A percentile compares a stretch with the other conserved stretches of the same genome.
Conservation (phyloP, 164 flowering plant genomes). For the Liriodendron chinense region DNA sequence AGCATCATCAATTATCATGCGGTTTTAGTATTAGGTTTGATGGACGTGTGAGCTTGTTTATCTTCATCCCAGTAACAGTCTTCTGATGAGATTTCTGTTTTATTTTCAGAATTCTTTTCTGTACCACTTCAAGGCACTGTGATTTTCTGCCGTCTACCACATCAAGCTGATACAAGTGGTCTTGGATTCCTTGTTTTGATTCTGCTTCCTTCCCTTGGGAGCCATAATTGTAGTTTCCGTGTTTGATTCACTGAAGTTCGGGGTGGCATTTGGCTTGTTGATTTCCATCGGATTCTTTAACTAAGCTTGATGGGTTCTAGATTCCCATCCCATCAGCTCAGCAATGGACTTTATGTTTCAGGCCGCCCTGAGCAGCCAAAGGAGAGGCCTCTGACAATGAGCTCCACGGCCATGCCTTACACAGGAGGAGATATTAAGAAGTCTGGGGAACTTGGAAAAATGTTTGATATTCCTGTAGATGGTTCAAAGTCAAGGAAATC, state of each 20-base stretch:
- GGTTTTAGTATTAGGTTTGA: background rate
- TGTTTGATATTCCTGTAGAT: constrained; percentile 92
- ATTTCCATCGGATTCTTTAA: background rate
- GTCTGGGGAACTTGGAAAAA: constrained; percentile 96
- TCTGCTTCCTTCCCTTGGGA: background rate
- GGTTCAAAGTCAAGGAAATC: constrained; percentile 87
- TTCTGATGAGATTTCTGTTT: background rate
- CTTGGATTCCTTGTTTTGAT: background rate
- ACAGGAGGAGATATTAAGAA: constrained; percentile 98
- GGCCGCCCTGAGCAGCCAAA: constrained; percentile 97
- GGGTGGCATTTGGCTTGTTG: background rate
- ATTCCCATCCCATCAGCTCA: constrained; percentile 90
- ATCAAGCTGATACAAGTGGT: background rate
- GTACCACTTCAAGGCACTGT: background rate
- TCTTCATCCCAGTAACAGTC: background rate
- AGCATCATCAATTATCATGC: background rate
- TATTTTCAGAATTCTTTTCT: background rate
- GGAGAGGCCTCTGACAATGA: constrained; percentile 84
- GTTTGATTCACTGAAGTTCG: background rate
- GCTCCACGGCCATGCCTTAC: constrained; percentile 87
- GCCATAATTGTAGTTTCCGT: background rate
- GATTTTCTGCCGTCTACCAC: background rate
- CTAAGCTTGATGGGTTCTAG: constrained; percentile 78
- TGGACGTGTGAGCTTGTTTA: background rate
- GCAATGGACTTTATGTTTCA: constrained; percentile 90